Percentiles rank a stretch among this genome's conserved stretches.
phyloP scores from a whole-genome alignment of 495 filamentous ascomycete genomes.

The Lentithecium fluviatile region DNA sequence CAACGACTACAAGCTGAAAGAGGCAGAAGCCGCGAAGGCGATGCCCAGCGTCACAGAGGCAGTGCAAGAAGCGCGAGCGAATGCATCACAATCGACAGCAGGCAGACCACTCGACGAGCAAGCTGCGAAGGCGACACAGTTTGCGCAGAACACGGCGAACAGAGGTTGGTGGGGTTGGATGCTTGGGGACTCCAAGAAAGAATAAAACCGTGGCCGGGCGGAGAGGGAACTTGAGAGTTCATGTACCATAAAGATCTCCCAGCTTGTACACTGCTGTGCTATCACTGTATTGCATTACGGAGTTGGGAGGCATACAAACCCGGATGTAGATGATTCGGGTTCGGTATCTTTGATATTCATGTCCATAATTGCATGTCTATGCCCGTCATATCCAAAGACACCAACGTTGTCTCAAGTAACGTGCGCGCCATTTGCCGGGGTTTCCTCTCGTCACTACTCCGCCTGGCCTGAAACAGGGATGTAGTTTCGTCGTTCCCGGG shows the following conservation, averaged over 20 bases:
- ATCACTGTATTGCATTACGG: constrained; percentile 23
- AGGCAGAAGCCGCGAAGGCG: constrained; percentile 4
- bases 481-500: constrained; percentile 32
- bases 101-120: constrained; percentile 24
- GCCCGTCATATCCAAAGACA: not conserved
- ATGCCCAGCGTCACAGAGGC: constrained; percentile 22
- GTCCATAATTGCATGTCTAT: constrained; percentile 13
- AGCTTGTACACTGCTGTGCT: constrained; percentile 24
- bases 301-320: constrained; percentile 10
- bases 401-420: not conserved
- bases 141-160: constrained; percentile 28
- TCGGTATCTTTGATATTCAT: constrained; percentile 26
- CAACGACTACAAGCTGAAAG: constrained; percentile 11
- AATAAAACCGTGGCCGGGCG: constrained; percentile 30
- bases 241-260: constrained; percentile 34
- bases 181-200: constrained; percentile 33
- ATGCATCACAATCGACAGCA: not conserved
- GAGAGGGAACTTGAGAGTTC: constrained; percentile 2
- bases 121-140: constrained; percentile 36
- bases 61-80: constrained; percentile 19
- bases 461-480: constrained; percentile 31
- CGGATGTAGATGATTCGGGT: constrained; percentile 11
- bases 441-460: constrained; percentile 13
- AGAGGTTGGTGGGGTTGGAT: constrained; percentile 38
- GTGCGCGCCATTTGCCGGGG: not conserved